Evolutionary conservation across 1,284 basidiomycete species (phyloP).

Genomic region (Singerocomus rubriflavus): DNA sequence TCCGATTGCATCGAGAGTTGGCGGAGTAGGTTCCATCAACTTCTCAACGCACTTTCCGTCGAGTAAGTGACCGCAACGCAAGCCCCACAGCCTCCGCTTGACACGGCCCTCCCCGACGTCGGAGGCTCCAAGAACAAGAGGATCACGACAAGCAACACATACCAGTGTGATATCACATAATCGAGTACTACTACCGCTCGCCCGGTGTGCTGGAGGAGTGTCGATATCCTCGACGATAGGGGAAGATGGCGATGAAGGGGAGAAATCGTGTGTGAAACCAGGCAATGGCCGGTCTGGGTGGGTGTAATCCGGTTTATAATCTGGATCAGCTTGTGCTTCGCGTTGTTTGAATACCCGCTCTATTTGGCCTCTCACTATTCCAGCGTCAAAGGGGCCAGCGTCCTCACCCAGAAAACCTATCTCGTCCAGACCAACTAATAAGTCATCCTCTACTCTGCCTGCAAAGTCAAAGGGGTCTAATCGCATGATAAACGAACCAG

Average conservation of each 20-base stretch:
- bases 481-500: conserved; percentile 33
- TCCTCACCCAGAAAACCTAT: conserved; percentile 18
- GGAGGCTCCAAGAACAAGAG: conserved; percentile 44
- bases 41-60: conserved; percentile 69
- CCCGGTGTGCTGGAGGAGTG: conserved; percentile 13
- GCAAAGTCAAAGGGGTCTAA: conserved; percentile 27
- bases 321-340: conserved; percentile 27
- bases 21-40: conserved; percentile 45
- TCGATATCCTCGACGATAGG: conserved; percentile 30
- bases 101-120: conserved; percentile 37
- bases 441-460: conserved; percentile 11
- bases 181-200: conserved; percentile 20
- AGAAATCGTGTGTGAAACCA: conserved; percentile 67
- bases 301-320: conserved; percentile 61
- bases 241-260: conserved; percentile 27
- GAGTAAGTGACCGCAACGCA: conserved; percentile 72
- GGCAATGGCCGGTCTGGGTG: conserved; percentile 51
- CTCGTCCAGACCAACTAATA: conserved; percentile 16
- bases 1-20: conserved; percentile 14
- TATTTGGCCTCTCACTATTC: conserved; percentile 19
- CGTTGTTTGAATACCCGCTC: conserved; percentile 22
- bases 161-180: conserved; percentile 43
- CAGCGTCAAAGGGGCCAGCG: conserved; percentile 9
- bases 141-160: conserved; percentile 59
- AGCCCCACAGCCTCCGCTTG: conserved; percentile 55